These are phyloP conservation scores for Bjerkandera adusta DNA, from an alignment of 1,284 basidiomycete genomes.

Conservation along the genomic window DNA sequence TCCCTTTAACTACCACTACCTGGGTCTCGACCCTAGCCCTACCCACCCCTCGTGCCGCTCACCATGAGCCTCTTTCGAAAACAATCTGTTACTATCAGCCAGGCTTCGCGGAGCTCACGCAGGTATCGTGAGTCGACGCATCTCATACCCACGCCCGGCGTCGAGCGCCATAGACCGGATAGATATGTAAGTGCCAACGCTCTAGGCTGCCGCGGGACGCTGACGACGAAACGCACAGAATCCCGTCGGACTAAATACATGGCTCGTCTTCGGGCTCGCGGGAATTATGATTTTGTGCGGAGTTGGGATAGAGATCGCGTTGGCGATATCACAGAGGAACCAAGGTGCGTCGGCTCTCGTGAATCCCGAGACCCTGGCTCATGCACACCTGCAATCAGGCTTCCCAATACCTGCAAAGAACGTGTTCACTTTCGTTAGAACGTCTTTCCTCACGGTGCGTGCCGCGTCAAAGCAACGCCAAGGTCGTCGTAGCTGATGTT, in stretches of 20 bases:
- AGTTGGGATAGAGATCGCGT: slow-evolving; percentile 45
- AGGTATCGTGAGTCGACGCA: slow-evolving; percentile 11
- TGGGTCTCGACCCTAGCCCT: too few relatives aligned
- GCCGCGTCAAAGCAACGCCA: background rate
- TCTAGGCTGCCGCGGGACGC: background rate
- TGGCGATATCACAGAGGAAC: slow-evolving; percentile 37
- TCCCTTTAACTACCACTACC: too few relatives aligned
- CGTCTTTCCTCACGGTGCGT: slow-evolving; percentile 55
- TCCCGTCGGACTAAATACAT: slow-evolving; percentile 36
- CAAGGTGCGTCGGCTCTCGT: slow-evolving; percentile 37
- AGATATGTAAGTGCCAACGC: background rate
- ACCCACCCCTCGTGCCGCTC: too few relatives aligned
- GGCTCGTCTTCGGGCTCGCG: slow-evolving; percentile 39
- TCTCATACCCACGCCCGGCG: slow-evolving; percentile 13
- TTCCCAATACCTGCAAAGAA: slow-evolving; percentile 50
- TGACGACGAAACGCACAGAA: background rate
- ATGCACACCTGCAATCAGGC: slow-evolving; percentile 33
- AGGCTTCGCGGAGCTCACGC: background rate
- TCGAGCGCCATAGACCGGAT: background rate
- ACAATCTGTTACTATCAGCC: background rate
- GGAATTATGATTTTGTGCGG: slow-evolving; percentile 45
- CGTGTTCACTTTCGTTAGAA: slow-evolving; percentile 45
- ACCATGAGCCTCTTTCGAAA: too few relatives aligned
- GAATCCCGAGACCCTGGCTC: slow-evolving; percentile 1
- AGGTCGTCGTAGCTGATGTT: slow-evolving; percentile 4